phyloP scores from a whole-genome alignment of 2,329 filamentous ascomycete species.

The Aureobasidium subglaciale region DNA sequence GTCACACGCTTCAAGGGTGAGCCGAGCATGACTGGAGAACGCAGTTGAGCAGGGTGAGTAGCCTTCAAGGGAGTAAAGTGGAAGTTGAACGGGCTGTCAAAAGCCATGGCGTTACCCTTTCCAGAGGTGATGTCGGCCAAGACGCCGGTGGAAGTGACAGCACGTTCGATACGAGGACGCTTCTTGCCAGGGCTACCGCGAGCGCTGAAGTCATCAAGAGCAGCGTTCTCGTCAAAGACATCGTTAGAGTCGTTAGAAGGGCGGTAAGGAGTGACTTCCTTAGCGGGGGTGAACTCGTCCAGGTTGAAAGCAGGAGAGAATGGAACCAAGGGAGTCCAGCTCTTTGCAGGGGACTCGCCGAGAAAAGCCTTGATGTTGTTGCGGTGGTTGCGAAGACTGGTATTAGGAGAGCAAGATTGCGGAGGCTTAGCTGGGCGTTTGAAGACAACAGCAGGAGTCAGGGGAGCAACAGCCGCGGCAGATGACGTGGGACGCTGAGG shows the following conservation, averaged over 20 bases:
- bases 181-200: conserved; percentile 64
- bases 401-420: conserved; percentile 83
- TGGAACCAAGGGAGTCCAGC: conserved; percentile 45
- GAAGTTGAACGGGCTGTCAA: conserved; percentile 23
- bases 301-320: conserved; percentile 64
- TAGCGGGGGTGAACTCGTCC: conserved; percentile 16
- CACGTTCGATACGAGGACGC: conserved; percentile 55
- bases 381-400: conserved; percentile 81
- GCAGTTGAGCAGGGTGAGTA: conserved; percentile 18
- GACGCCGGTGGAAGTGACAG: conserved; percentile 53
- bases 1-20: conserved; percentile 28
- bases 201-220: conserved; percentile 35
- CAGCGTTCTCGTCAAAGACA: conserved; percentile 15
- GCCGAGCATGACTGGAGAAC: conserved; percentile 24
- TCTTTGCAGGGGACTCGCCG: conserved; percentile 62
- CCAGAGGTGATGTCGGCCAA: conserved; percentile 54
- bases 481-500: conserved; percentile 54
- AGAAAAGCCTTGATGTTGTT: conserved; percentile 75
- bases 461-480: conserved; percentile 61
- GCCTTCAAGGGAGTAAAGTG: conserved; percentile 26
- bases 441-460: conserved; percentile 75
- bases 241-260: background rate
- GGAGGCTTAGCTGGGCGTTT: conserved; percentile 59
- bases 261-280: conserved; percentile 6
- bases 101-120: conserved; percentile 21